phyloP scores from a whole-genome alignment of 768 basidiomycete species.

The Clitopilus hobsonii region DNA sequence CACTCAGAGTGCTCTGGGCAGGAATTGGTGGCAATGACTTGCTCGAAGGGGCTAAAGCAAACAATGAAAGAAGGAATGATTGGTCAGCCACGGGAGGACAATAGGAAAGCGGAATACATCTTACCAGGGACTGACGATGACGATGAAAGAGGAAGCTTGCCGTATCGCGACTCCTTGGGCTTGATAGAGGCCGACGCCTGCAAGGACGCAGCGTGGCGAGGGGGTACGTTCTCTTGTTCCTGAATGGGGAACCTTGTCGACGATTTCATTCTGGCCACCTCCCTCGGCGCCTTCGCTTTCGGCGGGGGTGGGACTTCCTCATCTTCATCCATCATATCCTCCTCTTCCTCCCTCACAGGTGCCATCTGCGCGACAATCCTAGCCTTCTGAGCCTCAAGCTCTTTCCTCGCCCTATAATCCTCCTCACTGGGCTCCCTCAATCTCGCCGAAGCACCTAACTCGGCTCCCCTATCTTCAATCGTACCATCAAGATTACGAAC shows the following conservation, averaged over 20 bases:
- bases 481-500: constrained; percentile 9
- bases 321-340: constrained; percentile 24
- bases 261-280: constrained; percentile 17
- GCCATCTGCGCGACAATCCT: constrained; percentile 94
- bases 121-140: constrained; percentile 6
- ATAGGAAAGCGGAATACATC: background rate
- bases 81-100: background rate
- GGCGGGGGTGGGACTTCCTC: constrained; percentile 16
- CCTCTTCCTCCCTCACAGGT: constrained; percentile 45
- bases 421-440: constrained; percentile 24
- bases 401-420: constrained; percentile 47
- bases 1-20: constrained; percentile 30
- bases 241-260: constrained; percentile 1
- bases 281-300: constrained; percentile 17
- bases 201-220: background rate
- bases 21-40: constrained; percentile 13
- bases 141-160: background rate
- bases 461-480: constrained; percentile 32
- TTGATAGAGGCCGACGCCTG: background rate
- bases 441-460: constrained; percentile 19
- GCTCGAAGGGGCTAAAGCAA: constrained; percentile 5
- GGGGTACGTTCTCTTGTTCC: constrained; percentile 29
- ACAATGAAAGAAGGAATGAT: background rate
- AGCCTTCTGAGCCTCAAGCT: constrained; percentile 87
- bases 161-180: background rate